Conservation (phyloP, 2,329 filamentous ascomycete species). For the Sporothrix pallida region DNA sequence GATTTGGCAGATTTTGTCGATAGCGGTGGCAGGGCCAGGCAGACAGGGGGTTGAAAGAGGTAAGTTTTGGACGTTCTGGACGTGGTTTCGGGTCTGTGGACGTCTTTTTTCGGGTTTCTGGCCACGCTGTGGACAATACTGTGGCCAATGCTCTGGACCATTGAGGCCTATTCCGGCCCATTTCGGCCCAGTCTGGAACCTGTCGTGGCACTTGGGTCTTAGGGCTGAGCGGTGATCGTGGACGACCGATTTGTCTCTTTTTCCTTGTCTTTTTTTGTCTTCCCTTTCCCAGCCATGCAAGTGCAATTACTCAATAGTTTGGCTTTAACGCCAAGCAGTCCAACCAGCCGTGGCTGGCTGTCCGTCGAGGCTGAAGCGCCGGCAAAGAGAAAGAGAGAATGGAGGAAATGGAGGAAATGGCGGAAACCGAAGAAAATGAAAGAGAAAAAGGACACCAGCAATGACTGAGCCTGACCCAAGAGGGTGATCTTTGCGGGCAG, state of each 20-base stretch:
- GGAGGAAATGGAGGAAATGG: neutral
- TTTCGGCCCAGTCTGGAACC: neutral
- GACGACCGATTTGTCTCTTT: neutral
- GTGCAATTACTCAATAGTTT: neutral
- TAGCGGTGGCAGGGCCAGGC: conserved; percentile 17
- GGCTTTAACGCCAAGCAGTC: neutral
- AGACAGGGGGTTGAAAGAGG: neutral
- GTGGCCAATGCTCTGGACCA: neutral
- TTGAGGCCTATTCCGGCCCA: neutral
- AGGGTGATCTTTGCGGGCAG: neutral
- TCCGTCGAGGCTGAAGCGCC: conserved; percentile 16
- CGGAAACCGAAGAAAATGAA: no score
- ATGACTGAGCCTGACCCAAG: neutral
- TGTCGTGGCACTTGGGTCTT: conserved; percentile 8
- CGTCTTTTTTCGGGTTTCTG: neutral
- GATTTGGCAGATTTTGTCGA: neutral
- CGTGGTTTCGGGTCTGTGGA: no score
- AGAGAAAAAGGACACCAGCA: neutral
- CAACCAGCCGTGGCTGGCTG: conserved; percentile 19
- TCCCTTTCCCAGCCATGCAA: neutral
- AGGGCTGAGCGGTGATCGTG: conserved; percentile 7
- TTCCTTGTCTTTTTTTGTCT: no score
- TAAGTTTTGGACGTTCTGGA: no score
- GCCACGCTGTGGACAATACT: neutral
- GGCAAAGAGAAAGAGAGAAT: neutral